Conservation (phyloP, 148 eudicot species). For the Talinum fruticosum region DNA sequence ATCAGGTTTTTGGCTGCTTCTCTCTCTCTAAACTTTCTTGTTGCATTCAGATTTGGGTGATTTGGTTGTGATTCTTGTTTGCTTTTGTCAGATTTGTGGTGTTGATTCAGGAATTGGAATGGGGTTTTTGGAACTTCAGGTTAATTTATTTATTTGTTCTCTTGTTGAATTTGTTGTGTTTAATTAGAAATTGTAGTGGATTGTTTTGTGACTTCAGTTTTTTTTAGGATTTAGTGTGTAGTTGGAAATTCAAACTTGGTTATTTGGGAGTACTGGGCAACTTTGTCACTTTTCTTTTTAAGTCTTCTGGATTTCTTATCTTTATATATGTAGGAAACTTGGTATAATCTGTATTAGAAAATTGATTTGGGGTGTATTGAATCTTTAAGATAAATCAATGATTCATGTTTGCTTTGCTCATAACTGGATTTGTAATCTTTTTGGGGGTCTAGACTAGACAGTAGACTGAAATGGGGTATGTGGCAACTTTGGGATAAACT, state of each 20-base stretch:
- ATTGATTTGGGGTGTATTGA: background rate
- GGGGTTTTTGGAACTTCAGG: background rate
- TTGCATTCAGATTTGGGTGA: constrained; percentile 9
- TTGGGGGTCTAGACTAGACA: background rate
- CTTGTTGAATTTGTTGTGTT: background rate
- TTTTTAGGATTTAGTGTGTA: background rate
- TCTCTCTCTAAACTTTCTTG: background rate
- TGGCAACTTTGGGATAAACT: background rate
- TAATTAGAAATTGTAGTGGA: background rate
- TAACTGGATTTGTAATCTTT: background rate
- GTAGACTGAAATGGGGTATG: background rate
- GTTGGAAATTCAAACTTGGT: background rate
- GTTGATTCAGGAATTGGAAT: background rate
- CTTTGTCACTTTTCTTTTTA: background rate
- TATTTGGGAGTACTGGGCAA: background rate
- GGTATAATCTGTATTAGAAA: background rate
- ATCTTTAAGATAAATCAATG: background rate
- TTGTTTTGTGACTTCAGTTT: background rate
- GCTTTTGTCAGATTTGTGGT: background rate
- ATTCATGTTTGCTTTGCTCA: background rate
- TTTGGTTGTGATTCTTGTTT: background rate
- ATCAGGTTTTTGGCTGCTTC: constrained; percentile 38
- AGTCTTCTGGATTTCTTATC: background rate
- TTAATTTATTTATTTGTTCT: background rate
- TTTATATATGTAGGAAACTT: background rate